Base-by-base conservation (phyloP, 2,329 filamentous ascomycete species). In the Diaporthe eres region DNA sequence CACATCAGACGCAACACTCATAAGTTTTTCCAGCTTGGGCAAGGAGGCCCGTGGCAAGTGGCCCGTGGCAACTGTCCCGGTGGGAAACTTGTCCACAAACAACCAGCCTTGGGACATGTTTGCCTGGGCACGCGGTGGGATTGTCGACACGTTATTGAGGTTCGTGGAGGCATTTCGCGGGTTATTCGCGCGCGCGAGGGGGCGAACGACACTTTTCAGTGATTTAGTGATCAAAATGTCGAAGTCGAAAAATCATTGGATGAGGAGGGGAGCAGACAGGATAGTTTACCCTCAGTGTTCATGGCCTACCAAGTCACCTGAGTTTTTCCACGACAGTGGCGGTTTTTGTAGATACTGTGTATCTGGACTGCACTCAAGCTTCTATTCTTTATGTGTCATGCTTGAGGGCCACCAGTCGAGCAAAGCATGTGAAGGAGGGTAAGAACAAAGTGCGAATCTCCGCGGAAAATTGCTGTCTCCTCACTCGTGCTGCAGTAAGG, bases 51-150 rank as follows among this genome's bases (percentile, higher is more conserved):
- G 76, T 80, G 25, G 81, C 79, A 19, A 81, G 0, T 81, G 79
- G 77, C 80, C 82, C 13, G 76, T 80, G 25, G 81, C 79, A 19
- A 81, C 79, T 6, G 78, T 82, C 0, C 81, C 81, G 1, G 77
- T 80, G 57, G 78, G 78, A 1, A 79, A 78, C 51, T 49, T 80
- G 49, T 70, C 42, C 17, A 78, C 76, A 39, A 82, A 81, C 60
- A 77, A 77, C 19, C 78, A 78, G 57, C 81, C 80, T 12, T 82
- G 79, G 75, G 80, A 80, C 1, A 74, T 82, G 15, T 81, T 80
- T 58, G 75, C 79, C 5, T 49, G 80, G n/a, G 79, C 80, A 3
- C 31, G n/a, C 67, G 76, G 61, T 34, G 70, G 76, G 22, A 68
- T 77, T 34, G 76, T 81, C 55, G 77, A 78, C 37, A 47, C 77